These are phyloP conservation scores for Dacryopinax primogenitus DNA, from an alignment of 768 basidiomycete species.

Conservation along the genomic window DNA sequence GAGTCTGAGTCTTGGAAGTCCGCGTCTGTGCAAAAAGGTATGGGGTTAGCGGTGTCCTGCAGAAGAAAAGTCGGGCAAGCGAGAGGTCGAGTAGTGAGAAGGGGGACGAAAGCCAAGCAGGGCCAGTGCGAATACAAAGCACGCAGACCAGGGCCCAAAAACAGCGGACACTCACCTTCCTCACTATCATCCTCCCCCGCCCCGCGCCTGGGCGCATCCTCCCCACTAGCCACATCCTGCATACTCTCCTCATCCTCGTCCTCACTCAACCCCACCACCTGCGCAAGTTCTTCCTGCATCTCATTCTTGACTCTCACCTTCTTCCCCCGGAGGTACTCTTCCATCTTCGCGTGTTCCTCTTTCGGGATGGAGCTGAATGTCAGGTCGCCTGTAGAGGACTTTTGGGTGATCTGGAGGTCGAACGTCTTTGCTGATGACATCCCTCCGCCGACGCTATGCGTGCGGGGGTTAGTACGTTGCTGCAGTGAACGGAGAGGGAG, in stretches of 20 bases:
- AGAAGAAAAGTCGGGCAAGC: background rate
- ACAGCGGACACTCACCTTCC: conserved; percentile 50
- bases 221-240: conserved; percentile 62
- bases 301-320: conserved; percentile 92
- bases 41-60: background rate
- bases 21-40: conserved; percentile 42
- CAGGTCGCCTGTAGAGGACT: conserved; percentile 70
- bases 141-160: no score
- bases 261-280: conserved; percentile 48
- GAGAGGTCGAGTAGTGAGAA: conserved; percentile 13
- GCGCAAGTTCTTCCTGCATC: conserved; percentile 70
- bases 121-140: no score
- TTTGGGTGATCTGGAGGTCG: conserved; percentile 80
- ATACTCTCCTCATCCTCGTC: conserved; percentile 71
- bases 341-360: conserved; percentile 81
- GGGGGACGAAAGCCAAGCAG: conserved; percentile 6
- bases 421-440: conserved; percentile 82
- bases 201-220: conserved; percentile 42
- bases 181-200: conserved; percentile 52
- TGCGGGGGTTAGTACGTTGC: background rate
- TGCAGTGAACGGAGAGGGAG: background rate
- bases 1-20: conserved; percentile 81
- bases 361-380: conserved; percentile 90
- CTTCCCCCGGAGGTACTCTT: conserved; percentile 76
- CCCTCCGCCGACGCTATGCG: conserved; percentile 60